Percentiles rank a stretch among this genome's conserved stretches.
These are phyloP conservation scores for Trichocladium antarcticum DNA, from an alignment of 495 filamentous ascomycete genomes.

Conservation along the genomic window DNA sequence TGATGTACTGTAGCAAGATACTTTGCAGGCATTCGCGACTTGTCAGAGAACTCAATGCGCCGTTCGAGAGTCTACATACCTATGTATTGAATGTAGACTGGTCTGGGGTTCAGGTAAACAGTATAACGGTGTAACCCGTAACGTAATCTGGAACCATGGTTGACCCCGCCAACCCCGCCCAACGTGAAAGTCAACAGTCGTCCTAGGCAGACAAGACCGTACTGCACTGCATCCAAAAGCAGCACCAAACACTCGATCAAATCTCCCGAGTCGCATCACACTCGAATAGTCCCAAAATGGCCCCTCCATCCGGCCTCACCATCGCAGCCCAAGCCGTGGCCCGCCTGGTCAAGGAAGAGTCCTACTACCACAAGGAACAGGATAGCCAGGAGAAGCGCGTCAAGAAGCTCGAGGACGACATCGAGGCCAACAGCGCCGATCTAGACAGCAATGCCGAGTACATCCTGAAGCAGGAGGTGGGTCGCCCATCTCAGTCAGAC, in stretches of 20 bases:
- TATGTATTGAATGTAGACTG: too few relatives aligned
- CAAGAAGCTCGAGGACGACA: conserved; percentile 50
- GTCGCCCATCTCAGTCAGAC: conserved; percentile 7
- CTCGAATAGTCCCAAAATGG: conserved; percentile 13
- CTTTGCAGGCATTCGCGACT: too few relatives aligned
- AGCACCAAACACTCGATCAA: neutral
- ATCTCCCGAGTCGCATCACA: neutral
- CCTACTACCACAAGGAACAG: conserved; percentile 77
- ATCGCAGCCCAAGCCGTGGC: conserved; percentile 39
- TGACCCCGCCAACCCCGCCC: conserved; percentile 28
- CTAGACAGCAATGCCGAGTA: conserved; percentile 60
- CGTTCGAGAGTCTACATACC: too few relatives aligned
- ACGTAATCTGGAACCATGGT: neutral
- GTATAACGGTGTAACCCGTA: neutral
- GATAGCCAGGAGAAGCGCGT: conserved; percentile 59
- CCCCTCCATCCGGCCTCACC: conserved; percentile 22
- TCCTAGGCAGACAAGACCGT: neutral
- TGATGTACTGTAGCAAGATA: too few relatives aligned
- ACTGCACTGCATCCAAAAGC: neutral
- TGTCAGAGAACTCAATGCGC: too few relatives aligned
- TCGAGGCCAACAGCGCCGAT: conserved; percentile 26
- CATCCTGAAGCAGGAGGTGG: conserved; percentile 73
- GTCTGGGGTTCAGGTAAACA: too few relatives aligned
- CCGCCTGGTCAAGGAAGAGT: conserved; percentile 84
- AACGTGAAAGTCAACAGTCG: conserved; percentile 13